Percentiles rank a stretch among this genome's conserved stretches.
These are phyloP conservation scores for Neurospora crassa DNA, from an alignment of 2,329 filamentous ascomycete species.

Conservation along the genomic window DNA sequence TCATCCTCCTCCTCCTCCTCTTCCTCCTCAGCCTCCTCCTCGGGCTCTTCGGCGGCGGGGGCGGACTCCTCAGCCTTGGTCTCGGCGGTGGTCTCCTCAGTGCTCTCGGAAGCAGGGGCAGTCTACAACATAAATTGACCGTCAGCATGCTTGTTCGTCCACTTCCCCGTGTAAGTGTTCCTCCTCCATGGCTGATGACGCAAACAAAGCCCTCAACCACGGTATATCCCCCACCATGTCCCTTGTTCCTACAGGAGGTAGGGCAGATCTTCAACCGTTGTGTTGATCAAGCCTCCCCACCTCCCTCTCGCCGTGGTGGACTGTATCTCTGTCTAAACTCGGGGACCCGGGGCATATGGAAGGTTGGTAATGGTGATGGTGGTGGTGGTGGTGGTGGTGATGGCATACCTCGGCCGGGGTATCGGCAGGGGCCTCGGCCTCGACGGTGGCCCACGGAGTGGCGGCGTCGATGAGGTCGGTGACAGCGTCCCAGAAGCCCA, in stretches of 20 bases:
- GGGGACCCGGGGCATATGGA: background rate
- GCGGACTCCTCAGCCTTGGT: conserved; percentile 36
- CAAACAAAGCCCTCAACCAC: conserved; percentile 1
- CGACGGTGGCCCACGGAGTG: conserved; percentile 53
- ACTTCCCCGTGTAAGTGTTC: background rate
- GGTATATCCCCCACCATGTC: background rate
- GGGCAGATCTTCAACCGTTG: background rate
- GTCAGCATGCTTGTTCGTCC: background rate
- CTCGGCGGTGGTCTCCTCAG: conserved; percentile 14
- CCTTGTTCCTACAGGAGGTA: background rate
- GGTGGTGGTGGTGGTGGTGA: background rate
- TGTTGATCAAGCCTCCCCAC: background rate
- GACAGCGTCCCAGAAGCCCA: conserved; percentile 59
- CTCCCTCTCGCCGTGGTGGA: background rate
- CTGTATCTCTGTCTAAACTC: background rate
- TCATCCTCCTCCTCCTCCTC: conserved; percentile 77
- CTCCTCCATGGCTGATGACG: background rate
- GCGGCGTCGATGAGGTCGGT: conserved; percentile 56
- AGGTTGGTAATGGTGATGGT: background rate
- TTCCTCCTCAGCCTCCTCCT: conserved; percentile 58
- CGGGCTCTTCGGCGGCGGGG: conserved; percentile 37
- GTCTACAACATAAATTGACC: background rate
- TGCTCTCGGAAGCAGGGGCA: conserved; percentile 19
- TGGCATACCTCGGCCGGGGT: conserved; percentile 29
- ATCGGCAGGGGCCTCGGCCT: conserved; percentile 60